phyloP scores from a whole-genome alignment of 2,329 filamentous ascomycete genomes.

The Mycosphaerelloides madeirae region DNA sequence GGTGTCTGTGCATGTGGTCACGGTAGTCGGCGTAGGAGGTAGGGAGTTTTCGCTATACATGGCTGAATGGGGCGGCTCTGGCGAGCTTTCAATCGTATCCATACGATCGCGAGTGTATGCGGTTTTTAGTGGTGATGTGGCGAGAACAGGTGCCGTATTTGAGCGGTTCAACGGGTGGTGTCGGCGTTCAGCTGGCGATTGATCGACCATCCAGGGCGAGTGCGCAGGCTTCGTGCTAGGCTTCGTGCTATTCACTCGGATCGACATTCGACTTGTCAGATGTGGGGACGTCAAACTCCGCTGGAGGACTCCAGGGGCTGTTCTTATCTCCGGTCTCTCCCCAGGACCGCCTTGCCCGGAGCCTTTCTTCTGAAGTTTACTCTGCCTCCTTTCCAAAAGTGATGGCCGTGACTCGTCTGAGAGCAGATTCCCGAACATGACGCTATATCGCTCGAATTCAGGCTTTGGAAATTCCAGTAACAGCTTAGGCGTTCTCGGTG shows the following conservation, averaged over 20 bases:
- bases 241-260: slow-evolving; percentile 10
- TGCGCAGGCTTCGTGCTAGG: neutral
- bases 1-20: slow-evolving; percentile 22
- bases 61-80: slow-evolving; percentile 18
- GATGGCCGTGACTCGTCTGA: slow-evolving; percentile 35
- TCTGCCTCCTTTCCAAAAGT: slow-evolving; percentile 30
- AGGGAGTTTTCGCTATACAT: slow-evolving; percentile 27
- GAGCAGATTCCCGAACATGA: slow-evolving; percentile 83
- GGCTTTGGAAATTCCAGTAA: slow-evolving; percentile 76
- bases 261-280: slow-evolving; percentile 13
- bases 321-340: no score
- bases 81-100: slow-evolving; percentile 14
- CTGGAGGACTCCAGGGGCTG: slow-evolving; percentile 3
- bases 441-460: slow-evolving; percentile 80
- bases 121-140: slow-evolving; percentile 13
- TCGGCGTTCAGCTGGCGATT: slow-evolving; percentile 15
- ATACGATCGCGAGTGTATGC: slow-evolving; percentile 14
- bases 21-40: slow-evolving; percentile 26
- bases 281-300: slow-evolving; percentile 18
- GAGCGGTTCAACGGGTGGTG: slow-evolving; percentile 23
- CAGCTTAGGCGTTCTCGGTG: slow-evolving; percentile 41
- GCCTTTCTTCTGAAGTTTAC: slow-evolving; percentile 20
- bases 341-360: slow-evolving; percentile 1
- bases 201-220: neutral
- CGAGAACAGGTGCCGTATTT: slow-evolving; percentile 23